Evolutionary conservation across 2,329 filamentous ascomycete genomes (phyloP), one percentile per base, ranked within the genome.

Genomic region (Aspergillus puulaauensis): DNA sequence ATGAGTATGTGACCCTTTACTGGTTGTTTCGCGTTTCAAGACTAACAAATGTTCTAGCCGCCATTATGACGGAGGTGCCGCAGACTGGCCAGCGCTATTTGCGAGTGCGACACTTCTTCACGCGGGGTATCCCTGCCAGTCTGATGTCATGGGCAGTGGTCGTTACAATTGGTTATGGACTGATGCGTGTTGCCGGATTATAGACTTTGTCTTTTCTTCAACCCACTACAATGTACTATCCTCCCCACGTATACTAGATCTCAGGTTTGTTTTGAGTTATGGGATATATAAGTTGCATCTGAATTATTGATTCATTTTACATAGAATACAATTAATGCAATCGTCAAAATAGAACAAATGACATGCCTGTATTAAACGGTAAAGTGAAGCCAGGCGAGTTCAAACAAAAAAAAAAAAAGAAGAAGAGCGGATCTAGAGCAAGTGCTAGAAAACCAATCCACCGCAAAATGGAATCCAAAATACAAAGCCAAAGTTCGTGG

Each of bases 31-130:
- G 6, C 8, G 33, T 33, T 52, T 41, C 21, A 31, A 52, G 56
- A 43, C 60, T 64, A 59, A 64, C 44, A 21, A 31, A 17, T 33
- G 21, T 49, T 57, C 31, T 63, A 96, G 91, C 95, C 70, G 95
- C 95, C 4, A 98, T 99, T 69, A 98, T 99, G 95, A 98, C 98
- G 82, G 95, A 99, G 77, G 93, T 99, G 68, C 85, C 90, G 0
- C 84, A 89, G 62, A 96, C 93, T 0, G 95, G 95, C 8, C 91
- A 96, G 72, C 83, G 95, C 56, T 99, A 99, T 71, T 83, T 99
- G 54, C 83, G 89, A 59, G 96, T 99, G 52, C 90, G 90, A 71
- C 95, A 99, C 73, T 99, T 99, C 75, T 88, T 99, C 69, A 96
- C 90, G 52, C 82, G 93, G n/a, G 95, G 95, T 69, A 86, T 99